Evolutionary conservation across 176 grass and related monocot species (phyloP).

Genomic region (maize (Zea mays)): Zm-B73-REFERENCE-NAM-5.0 NC_050100.1:39695001-39695500

Average conservation of each 20-base stretch:
- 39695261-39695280: slow-evolving; percentile 43
- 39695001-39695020: slow-evolving; percentile 20
- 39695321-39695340: slow-evolving; percentile 8
- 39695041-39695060: slow-evolving; percentile 14
- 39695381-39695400: neutral
- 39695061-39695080: neutral
- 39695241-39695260: slow-evolving; percentile 61
- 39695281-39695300: neutral
- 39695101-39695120: slow-evolving; percentile 10
- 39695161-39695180: slow-evolving; percentile 30
- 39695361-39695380: neutral
- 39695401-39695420: neutral
- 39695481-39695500: slow-evolving; percentile 71
- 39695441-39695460: slow-evolving; percentile 65
- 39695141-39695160: slow-evolving; percentile 14
- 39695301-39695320: neutral
- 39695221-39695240: slow-evolving; percentile 58
- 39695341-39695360: neutral
- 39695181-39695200: slow-evolving; percentile 47
- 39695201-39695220: slow-evolving; percentile 68
- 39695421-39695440: slow-evolving; percentile 76
- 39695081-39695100: neutral
- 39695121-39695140: neutral
- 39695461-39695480: slow-evolving; percentile 78
- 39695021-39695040: slow-evolving; percentile 20